Evolutionary conservation across 495 filamentous ascomycete species (phyloP).

Genomic region (Echria macrotheca): DNA sequence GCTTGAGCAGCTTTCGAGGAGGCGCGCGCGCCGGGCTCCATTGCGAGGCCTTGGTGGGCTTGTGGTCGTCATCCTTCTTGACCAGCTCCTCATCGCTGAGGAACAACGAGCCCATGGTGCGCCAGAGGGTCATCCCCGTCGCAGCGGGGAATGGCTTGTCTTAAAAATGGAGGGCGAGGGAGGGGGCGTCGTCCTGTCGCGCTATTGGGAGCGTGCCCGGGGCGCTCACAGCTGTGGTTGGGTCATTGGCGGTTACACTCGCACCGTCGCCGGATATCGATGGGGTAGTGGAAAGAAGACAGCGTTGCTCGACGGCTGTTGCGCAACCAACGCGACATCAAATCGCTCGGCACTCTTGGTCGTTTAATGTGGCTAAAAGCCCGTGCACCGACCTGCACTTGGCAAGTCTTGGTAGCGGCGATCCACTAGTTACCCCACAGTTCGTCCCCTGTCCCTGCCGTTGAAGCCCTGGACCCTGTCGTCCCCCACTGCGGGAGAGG

Average conservation of each 20-base stretch:
- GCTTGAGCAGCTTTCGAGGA: constrained; percentile 35
- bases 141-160: not conserved
- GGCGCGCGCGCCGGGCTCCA: constrained; percentile 29
- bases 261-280: too few relatives aligned
- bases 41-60: constrained; percentile 23
- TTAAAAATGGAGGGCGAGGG: not conserved
- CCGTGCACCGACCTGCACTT: too few relatives aligned
- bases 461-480: not conserved
- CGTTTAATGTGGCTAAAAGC: constrained; percentile 6
- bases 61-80: constrained; percentile 50
- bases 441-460: constrained; percentile 1
- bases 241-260: too few relatives aligned
- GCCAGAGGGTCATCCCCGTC: constrained; percentile 1
- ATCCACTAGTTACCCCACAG: constrained; percentile 5
- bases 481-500: not conserved
- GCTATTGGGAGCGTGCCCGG: too few relatives aligned
- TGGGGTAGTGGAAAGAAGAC: too few relatives aligned
- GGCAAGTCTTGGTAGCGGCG: not conserved
- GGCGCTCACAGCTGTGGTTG: too few relatives aligned
- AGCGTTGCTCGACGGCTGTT: too few relatives aligned
- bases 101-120: constrained; percentile 36
- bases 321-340: too few relatives aligned
- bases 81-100: constrained; percentile 39
- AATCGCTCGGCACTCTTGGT: too few relatives aligned
- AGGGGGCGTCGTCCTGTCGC: not conserved